Base-by-base conservation (phyloP, 768 basidiomycete species). In the Auricularia cornea region DNA sequence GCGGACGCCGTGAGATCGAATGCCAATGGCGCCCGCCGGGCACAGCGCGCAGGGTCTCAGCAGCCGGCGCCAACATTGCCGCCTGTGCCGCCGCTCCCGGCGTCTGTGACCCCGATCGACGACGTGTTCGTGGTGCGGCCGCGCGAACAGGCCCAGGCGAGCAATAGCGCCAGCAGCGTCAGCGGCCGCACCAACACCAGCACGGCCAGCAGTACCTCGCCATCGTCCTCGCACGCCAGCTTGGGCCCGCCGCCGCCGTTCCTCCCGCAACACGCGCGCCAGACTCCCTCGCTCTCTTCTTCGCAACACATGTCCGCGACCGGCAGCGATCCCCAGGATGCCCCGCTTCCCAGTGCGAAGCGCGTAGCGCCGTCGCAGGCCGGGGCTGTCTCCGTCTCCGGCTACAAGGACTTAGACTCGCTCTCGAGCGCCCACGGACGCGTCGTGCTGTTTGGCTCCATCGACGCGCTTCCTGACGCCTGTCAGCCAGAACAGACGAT, bases 181-280 rank as follows among this genome's bases (percentile, higher is more conserved):
- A 59, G n/a, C 76, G 73, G 51, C 78, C 73, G 38, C 70, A 35
- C 73, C 75, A 11, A 70, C 85, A 20, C 83, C 84, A 2, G 72
- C 86, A 3, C 62, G 79, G 54, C 75, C 82, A 2, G 70, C 71
- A 18, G 60, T 84, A 16, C 68, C 80, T 3, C 86, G 83, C 76
- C 80, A 84, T 2, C 71, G 26, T 29, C 28, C 26, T 57, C 54
- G 11, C 54, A n/a, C 54, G 54, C 54, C 40, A 41, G 51, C 41
- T 28, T 52, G 44, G 44, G 61, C 26, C 44, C 60, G 40, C 38
- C 38, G 60, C 71, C 35, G 28, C 73, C 73, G 6, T 68, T 70
- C 18, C 75, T 28, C 6, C 23, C 54, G 16, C 54, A 31, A 6
- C 23, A 26, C 3, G 26, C 30, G 12, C 54, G 28, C 14, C 54